A percentile compares a stretch with the other conserved stretches of the same genome.
phyloP scores from a whole-genome alignment of 257 asterid species.

The Plantago ovata region DNA sequence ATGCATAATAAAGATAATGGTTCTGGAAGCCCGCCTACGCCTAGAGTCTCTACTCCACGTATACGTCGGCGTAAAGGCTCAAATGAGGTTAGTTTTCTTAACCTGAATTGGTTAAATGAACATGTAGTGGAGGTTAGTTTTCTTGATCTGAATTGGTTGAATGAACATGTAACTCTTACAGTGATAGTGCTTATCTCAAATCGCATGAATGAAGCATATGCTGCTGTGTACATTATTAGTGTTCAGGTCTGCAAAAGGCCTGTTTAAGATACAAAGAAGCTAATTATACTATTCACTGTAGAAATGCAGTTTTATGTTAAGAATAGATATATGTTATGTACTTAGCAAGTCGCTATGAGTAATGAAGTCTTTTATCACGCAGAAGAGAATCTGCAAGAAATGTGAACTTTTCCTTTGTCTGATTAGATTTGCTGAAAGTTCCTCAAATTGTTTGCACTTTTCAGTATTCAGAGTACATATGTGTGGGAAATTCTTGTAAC shows the following conservation, averaged over 20 bases:
- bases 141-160: constrained; percentile 9
- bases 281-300: constrained; percentile 5
- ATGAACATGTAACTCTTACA: constrained; percentile 9
- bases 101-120: constrained; percentile 8
- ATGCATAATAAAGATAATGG: no score
- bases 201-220: no score
- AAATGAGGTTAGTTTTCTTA: constrained; percentile 63
- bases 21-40: no score
- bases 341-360: no score
- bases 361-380: background rate
- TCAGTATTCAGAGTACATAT: constrained; percentile 5
- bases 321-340: background rate
- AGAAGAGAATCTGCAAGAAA: constrained; percentile 3
- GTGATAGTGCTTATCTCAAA: no score
- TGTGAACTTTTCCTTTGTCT: background rate
- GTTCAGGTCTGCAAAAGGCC: no score
- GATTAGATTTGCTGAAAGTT: background rate
- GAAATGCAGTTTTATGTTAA: background rate
- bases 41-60: constrained; percentile 32
- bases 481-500: background rate
- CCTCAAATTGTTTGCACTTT: background rate
- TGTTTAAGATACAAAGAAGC: no score
- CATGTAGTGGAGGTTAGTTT: constrained; percentile 68
- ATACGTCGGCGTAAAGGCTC: constrained; percentile 88
- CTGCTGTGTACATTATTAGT: no score